Evolutionary conservation across 2,329 filamentous ascomycete genomes (phyloP).

Genomic region (Alternaria sp.): DNA sequence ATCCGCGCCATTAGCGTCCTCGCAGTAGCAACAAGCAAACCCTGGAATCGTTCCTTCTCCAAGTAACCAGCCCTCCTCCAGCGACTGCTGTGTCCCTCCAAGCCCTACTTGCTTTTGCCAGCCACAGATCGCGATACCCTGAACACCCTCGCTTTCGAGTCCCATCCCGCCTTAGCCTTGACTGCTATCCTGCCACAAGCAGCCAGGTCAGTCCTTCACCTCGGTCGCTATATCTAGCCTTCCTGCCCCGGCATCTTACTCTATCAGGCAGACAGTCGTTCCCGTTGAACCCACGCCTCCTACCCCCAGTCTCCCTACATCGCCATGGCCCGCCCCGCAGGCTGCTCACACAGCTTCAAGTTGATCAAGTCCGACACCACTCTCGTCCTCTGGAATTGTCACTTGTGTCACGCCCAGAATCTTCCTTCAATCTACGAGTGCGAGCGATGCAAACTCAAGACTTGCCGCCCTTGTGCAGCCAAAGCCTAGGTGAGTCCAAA

Average conservation of each 20-base stretch:
- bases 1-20: conserved; percentile 43
- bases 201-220: conserved; percentile 33
- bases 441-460: conserved; percentile 61
- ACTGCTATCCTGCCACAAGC: conserved; percentile 31
- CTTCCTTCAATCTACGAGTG: conserved; percentile 63
- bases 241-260: conserved; percentile 24
- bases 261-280: conserved; percentile 38
- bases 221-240: conserved; percentile 38
- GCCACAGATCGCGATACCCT: conserved; percentile 43
- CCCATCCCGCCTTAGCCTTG: conserved; percentile 39
- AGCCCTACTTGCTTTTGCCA: conserved; percentile 48
- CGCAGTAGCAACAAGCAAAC: conserved; percentile 35
- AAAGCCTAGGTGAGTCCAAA: conserved; percentile 52
- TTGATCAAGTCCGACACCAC: conserved; percentile 63
- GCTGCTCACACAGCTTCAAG: conserved; percentile 60
- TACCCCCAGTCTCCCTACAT: conserved; percentile 11
- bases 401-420: conserved; percentile 60
- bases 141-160: conserved; percentile 36
- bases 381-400: conserved; percentile 62
- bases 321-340: conserved; percentile 58
- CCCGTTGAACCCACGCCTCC: conserved; percentile 15
- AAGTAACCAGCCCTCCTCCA: conserved; percentile 24
- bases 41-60: conserved; percentile 28
- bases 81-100: conserved; percentile 31
- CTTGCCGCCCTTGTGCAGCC: conserved; percentile 57